These are phyloP conservation scores for Cyberlindnera samutprakarnensis DNA, from an alignment of 805 yeast genomes.

Conservation along the genomic window DNA sequence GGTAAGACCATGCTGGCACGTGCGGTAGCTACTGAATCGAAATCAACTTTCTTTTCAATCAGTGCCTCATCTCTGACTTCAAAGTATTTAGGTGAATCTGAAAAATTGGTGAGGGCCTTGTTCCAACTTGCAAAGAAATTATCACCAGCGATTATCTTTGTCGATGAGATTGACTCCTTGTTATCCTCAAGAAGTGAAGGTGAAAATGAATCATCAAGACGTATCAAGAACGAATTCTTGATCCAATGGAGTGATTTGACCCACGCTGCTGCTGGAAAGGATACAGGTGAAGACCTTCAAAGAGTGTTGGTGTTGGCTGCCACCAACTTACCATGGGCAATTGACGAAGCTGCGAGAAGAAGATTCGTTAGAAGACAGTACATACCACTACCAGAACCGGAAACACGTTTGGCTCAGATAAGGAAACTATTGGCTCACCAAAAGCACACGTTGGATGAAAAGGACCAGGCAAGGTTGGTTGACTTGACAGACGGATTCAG, in stretches of 20 bases:
- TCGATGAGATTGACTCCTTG: constrained; percentile 92
- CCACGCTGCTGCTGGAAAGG: constrained; percentile 69
- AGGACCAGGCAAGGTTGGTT: constrained; percentile 55
- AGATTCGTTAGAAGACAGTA: constrained; percentile 89
- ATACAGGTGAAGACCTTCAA: constrained; percentile 24
- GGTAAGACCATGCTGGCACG: constrained; percentile 97
- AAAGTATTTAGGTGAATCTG: constrained; percentile 77
- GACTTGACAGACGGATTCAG: constrained; percentile 76
- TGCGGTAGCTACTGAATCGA: constrained; percentile 95
- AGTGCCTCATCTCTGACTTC: constrained; percentile 89
- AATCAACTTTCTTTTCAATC: constrained; percentile 87
- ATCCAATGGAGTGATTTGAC: constrained; percentile 95
- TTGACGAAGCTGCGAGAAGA: constrained; percentile 95
- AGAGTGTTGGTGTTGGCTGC: constrained; percentile 91
- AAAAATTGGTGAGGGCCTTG: constrained; percentile 83
- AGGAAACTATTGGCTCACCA: constrained; percentile 64
- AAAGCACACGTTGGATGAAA: constrained; percentile 52
- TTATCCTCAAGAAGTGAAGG: constrained; percentile 73
- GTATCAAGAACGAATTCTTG: constrained; percentile 89
- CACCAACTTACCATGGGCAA: constrained; percentile 94
- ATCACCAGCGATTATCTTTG: constrained; percentile 91
- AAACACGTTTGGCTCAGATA: constrained; percentile 72
- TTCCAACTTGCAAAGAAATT: constrained; percentile 78
- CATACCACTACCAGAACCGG: constrained; percentile 88
- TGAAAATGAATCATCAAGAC: constrained; percentile 82